Evolutionary conservation across 1,284 basidiomycete species (phyloP), one percentile per base, ranked within the genome.

Genomic region (Microbotryum scabiosae): DNA sequence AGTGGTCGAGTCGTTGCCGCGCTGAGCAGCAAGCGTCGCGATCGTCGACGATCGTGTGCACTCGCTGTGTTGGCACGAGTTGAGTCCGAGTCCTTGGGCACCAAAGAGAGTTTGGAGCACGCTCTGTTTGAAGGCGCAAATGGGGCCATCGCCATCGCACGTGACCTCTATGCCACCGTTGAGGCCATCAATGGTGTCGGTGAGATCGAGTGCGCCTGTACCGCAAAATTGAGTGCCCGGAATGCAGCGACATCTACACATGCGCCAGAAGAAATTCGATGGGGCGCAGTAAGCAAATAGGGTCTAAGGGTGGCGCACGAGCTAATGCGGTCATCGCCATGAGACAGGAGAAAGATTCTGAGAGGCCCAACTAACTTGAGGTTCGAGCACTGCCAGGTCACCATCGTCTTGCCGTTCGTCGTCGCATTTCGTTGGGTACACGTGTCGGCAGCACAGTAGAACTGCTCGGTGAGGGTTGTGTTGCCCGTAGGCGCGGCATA

Each of bases 31-130:
- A 5, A 78, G 76, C 3, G 74, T 66, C 71, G 89, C 85, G 57
- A 93, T 84, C 28, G 88, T 84, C 59, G 79, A 81, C 73, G 92
- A 88, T 9, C 81, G 75, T 20, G 93, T 84, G 72, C 90, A 94
- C 75, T 96, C 91, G 28, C 91, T 91, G 68, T 86, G 90, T 0
- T 76, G 76, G 74, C 90, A 94, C 0, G 81, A 81, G 54, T 80
- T 79, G 16, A 96, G 77, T 3, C 78, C 72, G 8, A 96, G 81
- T 0, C 90, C 91, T 28, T 74, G 72, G 0, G 79, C 70, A 12
- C 90, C 90, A 67, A 94, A 92, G 3, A 93, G 72, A 4, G 62
- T 60, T 43, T 84, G 75, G 20, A 96, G 77, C 26, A 81, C 76
- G 4, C 73, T 67, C 73, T 93, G 88, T 71, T 86, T 81, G 80